A percentile compares a stretch with the other conserved stretches of the same genome.
phyloP scores from a whole-genome alignment of 2,329 filamentous ascomycete genomes.

The Fusarium verticillioides region DNA sequence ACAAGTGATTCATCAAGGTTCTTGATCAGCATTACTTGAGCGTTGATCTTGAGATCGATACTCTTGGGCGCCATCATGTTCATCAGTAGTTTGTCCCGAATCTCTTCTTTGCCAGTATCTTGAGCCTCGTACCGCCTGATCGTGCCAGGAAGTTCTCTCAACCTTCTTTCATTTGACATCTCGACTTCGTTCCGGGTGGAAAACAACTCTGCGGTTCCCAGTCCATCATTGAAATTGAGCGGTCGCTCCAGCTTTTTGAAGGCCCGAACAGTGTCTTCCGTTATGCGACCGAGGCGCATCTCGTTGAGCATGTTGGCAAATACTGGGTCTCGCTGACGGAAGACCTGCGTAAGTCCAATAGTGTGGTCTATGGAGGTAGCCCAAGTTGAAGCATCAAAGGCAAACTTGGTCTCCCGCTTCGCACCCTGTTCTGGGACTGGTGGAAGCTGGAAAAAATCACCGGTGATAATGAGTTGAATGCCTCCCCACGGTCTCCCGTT shows the following conservation, averaged over 20 bases:
- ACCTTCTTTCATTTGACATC: slow-evolving; percentile 79
- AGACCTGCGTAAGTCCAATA: slow-evolving; percentile 93
- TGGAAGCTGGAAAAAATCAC: slow-evolving; percentile 97
- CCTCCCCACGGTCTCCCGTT: slow-evolving; percentile 94
- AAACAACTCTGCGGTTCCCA: slow-evolving; percentile 84
- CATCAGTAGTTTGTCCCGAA: slow-evolving; percentile 80
- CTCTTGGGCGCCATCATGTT: slow-evolving; percentile 93
- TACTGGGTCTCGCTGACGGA: slow-evolving; percentile 88
- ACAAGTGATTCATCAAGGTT: slow-evolving; percentile 95
- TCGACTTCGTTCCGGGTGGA: slow-evolving; percentile 93
- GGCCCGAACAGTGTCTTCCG: slow-evolving; percentile 76
- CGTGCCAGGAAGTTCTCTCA: slow-evolving; percentile 77
- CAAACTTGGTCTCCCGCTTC: slow-evolving; percentile 78
- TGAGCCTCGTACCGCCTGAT: slow-evolving; percentile 74
- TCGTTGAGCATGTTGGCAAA: slow-evolving; percentile 98
- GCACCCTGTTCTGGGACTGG: slow-evolving; percentile 85
- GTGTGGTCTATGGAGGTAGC: slow-evolving; percentile 93
- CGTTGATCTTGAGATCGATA: slow-evolving; percentile 86
- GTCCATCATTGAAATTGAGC: slow-evolving; percentile 77
- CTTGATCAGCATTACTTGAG: slow-evolving; percentile 99
- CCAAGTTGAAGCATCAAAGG: slow-evolving; percentile 94
- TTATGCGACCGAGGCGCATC: slow-evolving; percentile 90
- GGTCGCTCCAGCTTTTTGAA: slow-evolving; percentile 81
- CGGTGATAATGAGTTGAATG: slow-evolving; percentile 94
- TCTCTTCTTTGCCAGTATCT: slow-evolving; percentile 77